Base-by-base conservation (phyloP, 768 basidiomycete genomes). In the Termitomyces heimii region DNA sequence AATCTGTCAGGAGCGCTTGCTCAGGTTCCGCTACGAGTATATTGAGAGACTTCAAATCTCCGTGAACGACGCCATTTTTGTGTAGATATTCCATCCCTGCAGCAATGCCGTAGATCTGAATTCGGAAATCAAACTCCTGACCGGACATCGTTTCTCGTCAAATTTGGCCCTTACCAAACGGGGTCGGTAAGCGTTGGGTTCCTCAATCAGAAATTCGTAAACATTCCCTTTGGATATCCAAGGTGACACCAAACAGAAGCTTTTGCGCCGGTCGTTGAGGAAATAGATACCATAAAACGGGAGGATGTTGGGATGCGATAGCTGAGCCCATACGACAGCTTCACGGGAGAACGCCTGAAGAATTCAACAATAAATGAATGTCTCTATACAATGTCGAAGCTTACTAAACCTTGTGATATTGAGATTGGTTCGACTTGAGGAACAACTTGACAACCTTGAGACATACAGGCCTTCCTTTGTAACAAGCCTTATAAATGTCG, bases 1-100 rank as follows among this genome's bases (percentile, higher is more conserved):
- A 81, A 63, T 82, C 79, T n/a, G 79, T 74, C 4, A 82, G 67
- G 54, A 77, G 78, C 12, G 80, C 81, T 22, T 68, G 66, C 14
- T 71, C 70, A 16, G 68, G 58, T 2, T 62, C 65, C 5, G 74
- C 75, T 12, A 82, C 69, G 22, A 82, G 70, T 51, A 82, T 76
- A 56, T 82, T 82, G 8, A 76, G 74, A 22, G 74, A 73, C 56
- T 76, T 77, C 31, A 81, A 66, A 54, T 81, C 78, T 2, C 78
- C 78, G 49, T 78, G 80, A 20, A 77, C 67, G 32, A 81, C 69
- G 2, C 65, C 58, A 53, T 66, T 63, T 5, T 60, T 57, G 55
- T 74, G 74, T 28, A 76, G 64, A 60, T 76, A 73, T 2, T 63
- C 42, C 26, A 75, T 57, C 4, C 75, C 74, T 35, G 60, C 49